A percentile compares a stretch with the other conserved stretches of the same genome.
Conservation (phyloP, 2,329 filamentous ascomycete species). For the Exophiala dermatitidis region DNA sequence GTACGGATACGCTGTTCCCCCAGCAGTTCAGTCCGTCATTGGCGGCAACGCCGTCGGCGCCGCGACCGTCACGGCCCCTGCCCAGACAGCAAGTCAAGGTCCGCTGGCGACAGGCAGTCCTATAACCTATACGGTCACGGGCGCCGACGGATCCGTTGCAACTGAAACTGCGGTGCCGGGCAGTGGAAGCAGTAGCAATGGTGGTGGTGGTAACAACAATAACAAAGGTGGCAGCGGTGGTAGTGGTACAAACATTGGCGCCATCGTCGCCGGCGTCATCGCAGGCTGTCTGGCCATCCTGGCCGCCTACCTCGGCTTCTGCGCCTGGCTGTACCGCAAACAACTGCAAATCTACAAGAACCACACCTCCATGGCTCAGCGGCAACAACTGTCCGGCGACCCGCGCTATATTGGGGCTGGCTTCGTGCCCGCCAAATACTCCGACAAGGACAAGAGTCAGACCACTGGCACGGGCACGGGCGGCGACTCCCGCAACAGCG, state of each 20-base stretch:
- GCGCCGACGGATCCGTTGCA: slow-evolving; percentile 36
- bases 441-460: slow-evolving; percentile 17
- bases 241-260: slow-evolving; percentile 43
- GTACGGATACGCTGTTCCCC: slow-evolving; percentile 63
- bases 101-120: slow-evolving; percentile 64
- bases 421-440: slow-evolving; percentile 5
- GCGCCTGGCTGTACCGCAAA: slow-evolving; percentile 67
- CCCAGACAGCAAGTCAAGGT: slow-evolving; percentile 56
- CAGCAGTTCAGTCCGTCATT: slow-evolving; percentile 56
- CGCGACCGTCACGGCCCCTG: slow-evolving; percentile 61
- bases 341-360: slow-evolving; percentile 63
- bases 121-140: slow-evolving; percentile 59
- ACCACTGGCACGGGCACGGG: slow-evolving; percentile 10
- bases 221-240: slow-evolving; percentile 28
- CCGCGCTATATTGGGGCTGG: slow-evolving; percentile 25
- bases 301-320: slow-evolving; percentile 68
- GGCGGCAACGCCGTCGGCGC: slow-evolving; percentile 60
- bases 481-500: slow-evolving; percentile 13
- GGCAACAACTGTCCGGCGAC: slow-evolving; percentile 43
- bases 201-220: slow-evolving; percentile 31
- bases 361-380: slow-evolving; percentile 60
- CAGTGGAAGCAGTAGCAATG: slow-evolving; percentile 42
- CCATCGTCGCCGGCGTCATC: slow-evolving; percentile 53
- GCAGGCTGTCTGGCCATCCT: slow-evolving; percentile 59
- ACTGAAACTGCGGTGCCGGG: slow-evolving; percentile 35